Percentiles rank a stretch among this genome's conserved stretches.
Conservation (phyloP, 2,329 filamentous ascomycete genomes). For the Thielaviopsis euricoi region DNA sequence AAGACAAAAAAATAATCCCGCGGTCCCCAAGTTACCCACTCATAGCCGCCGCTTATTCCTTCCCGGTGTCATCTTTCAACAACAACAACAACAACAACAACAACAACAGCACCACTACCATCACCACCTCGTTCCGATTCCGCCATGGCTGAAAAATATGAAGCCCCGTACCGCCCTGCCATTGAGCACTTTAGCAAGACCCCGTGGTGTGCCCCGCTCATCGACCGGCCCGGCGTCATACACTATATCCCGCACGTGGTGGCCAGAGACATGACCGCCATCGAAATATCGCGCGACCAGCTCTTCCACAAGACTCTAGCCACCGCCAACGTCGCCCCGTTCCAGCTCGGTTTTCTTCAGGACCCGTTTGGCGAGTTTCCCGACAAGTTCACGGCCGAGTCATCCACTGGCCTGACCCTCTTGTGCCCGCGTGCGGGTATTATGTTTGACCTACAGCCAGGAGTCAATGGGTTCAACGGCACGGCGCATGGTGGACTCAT, state of each 20-base stretch:
- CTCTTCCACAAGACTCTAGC: constrained; percentile 13
- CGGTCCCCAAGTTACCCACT: too few species aligned
- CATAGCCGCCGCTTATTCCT: too few species aligned
- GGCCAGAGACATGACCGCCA: not conserved
- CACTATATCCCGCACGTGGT: constrained; percentile 5
- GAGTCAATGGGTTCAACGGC: constrained; percentile 16
- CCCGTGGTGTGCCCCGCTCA: constrained; percentile 9
- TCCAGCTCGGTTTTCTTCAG: constrained; percentile 14
- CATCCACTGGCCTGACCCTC: constrained; percentile 8
- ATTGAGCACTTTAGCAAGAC: constrained; percentile 9
- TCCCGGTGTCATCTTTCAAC: too few species aligned
- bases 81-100: too few species aligned
- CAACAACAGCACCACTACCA: not conserved
- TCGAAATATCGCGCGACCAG: constrained; percentile 9
- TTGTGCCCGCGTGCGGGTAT: constrained; percentile 13
- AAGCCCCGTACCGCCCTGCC: not conserved
- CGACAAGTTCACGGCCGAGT: not conserved
- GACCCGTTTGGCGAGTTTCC: constrained; percentile 7
- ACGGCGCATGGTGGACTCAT: constrained; percentile 16
- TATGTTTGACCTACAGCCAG: constrained; percentile 15
- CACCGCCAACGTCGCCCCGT: constrained; percentile 13
- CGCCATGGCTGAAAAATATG: not conserved
- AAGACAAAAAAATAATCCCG: too few species aligned
- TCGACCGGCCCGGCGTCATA: not conserved
- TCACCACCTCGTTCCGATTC: not conserved